Percentiles rank a stretch among this genome's conserved stretches.
Evolutionary conservation across 2,329 filamentous ascomycete species (phyloP).

Genomic region (Triangularia setosa): DNA sequence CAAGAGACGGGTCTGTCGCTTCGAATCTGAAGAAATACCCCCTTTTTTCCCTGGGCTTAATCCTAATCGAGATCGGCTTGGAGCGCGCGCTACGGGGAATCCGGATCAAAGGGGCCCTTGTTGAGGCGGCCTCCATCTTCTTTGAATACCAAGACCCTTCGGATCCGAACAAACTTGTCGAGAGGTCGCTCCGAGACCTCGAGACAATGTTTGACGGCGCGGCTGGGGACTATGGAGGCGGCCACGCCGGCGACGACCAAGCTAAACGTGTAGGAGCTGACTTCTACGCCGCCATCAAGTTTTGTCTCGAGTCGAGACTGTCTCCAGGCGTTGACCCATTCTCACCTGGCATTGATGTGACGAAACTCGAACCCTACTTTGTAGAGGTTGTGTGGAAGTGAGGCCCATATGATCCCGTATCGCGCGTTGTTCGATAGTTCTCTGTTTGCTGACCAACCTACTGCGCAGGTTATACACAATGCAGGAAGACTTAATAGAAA

Average conservation of each 20-base stretch:
- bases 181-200: not conserved
- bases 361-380: not conserved
- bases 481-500: not conserved
- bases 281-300: not conserved
- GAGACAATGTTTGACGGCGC: not conserved
- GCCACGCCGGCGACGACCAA: not conserved
- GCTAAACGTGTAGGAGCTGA: not conserved
- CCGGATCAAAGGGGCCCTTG: not conserved
- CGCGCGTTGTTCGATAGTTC: not conserved
- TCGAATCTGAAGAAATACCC: not conserved
- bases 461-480: not conserved
- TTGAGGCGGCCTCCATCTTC: not conserved
- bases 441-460: not conserved
- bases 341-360: not conserved
- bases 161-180: not conserved
- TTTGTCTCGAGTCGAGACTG: not conserved
- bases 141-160: not conserved
- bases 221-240: not conserved
- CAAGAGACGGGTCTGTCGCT: not conserved
- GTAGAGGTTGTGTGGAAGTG: not conserved
- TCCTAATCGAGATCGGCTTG: not conserved
- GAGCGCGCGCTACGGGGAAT: not conserved
- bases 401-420: not conserved
- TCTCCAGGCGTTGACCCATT: not conserved
- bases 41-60: not conserved